Conservation (phyloP, 805 yeast species). For the Spathaspora arborariae region DNA sequence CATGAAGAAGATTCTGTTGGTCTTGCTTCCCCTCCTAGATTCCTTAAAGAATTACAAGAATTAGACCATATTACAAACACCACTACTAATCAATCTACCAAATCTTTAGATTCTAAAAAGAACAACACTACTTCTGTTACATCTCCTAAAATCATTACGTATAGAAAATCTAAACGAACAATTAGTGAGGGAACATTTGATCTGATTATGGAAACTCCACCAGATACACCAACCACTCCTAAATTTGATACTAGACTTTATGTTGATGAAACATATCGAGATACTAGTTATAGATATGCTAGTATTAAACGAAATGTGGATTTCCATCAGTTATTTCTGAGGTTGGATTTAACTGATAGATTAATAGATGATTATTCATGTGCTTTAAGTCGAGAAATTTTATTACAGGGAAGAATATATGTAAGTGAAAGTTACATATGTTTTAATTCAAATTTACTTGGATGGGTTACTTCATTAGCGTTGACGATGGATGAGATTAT, state of each 20-base stretch:
- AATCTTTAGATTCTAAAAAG: not conserved
- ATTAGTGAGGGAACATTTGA: conserved; percentile 27
- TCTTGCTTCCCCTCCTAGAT: conserved; percentile 1
- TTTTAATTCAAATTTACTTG: conserved; percentile 81
- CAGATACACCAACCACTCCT: conserved; percentile 9
- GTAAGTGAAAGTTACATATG: conserved; percentile 75
- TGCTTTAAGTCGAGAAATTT: conserved; percentile 81
- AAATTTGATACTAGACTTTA: conserved; percentile 44
- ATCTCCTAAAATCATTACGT: conserved; percentile 38
- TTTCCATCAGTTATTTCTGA: conserved; percentile 71
- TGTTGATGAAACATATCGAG: conserved; percentile 53
- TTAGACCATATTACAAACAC: not conserved
- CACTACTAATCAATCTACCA: not conserved
- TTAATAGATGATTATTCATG: conserved; percentile 86
- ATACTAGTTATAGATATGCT: conserved; percentile 63
- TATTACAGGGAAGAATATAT: conserved; percentile 84
- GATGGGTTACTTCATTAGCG: conserved; percentile 83
- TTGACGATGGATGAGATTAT: conserved; percentile 69
- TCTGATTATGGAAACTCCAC: conserved; percentile 10
- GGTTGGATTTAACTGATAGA: conserved; percentile 64
- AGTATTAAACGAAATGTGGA: conserved; percentile 60
- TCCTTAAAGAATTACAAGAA: conserved; percentile 6
- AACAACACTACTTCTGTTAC: not conserved
- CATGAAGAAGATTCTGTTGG: not conserved
- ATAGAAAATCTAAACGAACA: conserved; percentile 32